Percentiles rank a stretch among this genome's conserved stretches.
These are phyloP conservation scores for Stentor coeruleus DNA, from an alignment of 73 alveolate species.

Conservation along the genomic window DNA sequence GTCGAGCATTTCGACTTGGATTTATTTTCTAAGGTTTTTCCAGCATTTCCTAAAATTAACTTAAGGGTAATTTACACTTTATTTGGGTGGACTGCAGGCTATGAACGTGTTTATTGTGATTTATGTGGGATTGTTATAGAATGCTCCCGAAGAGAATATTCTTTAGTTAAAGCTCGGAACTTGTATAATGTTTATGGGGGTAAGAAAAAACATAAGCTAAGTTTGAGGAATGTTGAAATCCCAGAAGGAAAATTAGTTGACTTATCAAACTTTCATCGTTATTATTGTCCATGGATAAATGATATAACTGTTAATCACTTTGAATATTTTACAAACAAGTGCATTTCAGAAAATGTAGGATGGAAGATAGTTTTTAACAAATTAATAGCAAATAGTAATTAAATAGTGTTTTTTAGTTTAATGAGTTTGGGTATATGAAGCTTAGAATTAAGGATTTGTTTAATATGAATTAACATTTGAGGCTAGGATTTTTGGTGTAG, in stretches of 20 bases:
- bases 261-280: neutral
- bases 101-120: neutral
- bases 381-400: too few species aligned
- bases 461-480: too few species aligned
- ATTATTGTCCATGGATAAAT: neutral
- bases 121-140: neutral
- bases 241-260: neutral
- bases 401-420: too few species aligned
- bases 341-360: neutral
- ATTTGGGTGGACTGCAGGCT: slow-evolving; percentile 3
- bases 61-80: neutral
- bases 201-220: too few species aligned
- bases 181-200: neutral
- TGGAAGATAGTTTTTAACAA: too few species aligned
- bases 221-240: neutral
- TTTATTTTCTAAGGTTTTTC: neutral
- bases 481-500: too few species aligned
- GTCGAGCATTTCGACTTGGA: neutral
- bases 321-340: neutral
- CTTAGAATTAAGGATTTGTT: too few species aligned
- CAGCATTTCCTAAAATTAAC: neutral
- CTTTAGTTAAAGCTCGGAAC: neutral
- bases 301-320: neutral
- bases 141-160: neutral
- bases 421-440: too few species aligned